These are phyloP conservation scores for Fusarium sp. DNA, from an alignment of 2,329 filamentous ascomycete species.

Conservation along the genomic window DNA sequence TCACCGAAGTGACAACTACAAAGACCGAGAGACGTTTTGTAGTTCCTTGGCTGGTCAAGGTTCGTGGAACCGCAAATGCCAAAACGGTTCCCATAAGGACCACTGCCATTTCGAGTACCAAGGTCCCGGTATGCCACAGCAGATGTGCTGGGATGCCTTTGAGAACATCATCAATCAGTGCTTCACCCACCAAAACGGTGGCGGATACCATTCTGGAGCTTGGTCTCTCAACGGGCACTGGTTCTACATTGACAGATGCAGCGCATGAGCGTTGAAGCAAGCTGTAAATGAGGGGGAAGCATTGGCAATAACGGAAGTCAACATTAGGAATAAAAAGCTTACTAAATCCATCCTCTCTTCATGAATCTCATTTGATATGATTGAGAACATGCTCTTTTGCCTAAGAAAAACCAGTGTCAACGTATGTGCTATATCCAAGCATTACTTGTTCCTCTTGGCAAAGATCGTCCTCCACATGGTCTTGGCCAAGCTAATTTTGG, in stretches of 20 bases:
- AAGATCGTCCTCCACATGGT: too few relatives aligned
- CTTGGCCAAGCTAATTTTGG: too few relatives aligned
- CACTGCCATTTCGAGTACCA: background rate
- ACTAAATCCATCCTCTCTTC: too few relatives aligned
- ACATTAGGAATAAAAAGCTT: too few relatives aligned
- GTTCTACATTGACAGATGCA: background rate
- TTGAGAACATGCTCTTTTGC: too few relatives aligned
- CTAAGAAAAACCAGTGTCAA: too few relatives aligned
- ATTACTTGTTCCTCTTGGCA: too few relatives aligned
- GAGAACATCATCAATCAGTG: background rate
- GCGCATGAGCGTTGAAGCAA: background rate
- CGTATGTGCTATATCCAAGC: too few relatives aligned
- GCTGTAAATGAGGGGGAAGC: background rate
- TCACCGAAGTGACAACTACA: background rate
- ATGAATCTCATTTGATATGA: too few relatives aligned
- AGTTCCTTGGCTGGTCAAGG: background rate
- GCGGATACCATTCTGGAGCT: background rate
- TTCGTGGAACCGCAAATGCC: background rate
- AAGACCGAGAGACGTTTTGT: background rate
- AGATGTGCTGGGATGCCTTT: background rate
- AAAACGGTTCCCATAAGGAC: background rate
- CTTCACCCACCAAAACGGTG: background rate
- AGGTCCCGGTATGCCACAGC: too few relatives aligned
- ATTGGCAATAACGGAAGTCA: too few relatives aligned
- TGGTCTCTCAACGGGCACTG: too few relatives aligned